These are phyloP conservation scores for Hypoxylon trugodes DNA, from an alignment of 495 filamentous ascomycete genomes.

Conservation along the genomic window DNA sequence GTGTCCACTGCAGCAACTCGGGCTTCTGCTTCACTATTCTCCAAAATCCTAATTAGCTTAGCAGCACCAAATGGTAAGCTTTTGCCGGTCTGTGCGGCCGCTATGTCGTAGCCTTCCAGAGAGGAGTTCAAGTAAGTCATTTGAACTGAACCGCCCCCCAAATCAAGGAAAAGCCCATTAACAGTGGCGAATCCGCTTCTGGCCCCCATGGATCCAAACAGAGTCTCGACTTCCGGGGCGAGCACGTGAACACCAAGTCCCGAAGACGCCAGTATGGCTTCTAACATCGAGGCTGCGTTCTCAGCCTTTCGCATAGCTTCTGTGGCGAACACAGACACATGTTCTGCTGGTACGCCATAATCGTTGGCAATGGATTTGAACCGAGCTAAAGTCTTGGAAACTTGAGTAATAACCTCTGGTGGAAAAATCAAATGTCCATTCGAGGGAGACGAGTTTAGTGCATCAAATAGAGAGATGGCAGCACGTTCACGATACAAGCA, in stretches of 20 bases:
- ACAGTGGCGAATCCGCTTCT: constrained; percentile 72
- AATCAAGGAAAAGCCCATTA: constrained; percentile 80
- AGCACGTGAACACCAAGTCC: constrained; percentile 76
- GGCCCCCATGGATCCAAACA: constrained; percentile 84
- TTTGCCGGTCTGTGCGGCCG: constrained; percentile 57
- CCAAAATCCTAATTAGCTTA: constrained; percentile 71
- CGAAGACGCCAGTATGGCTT: constrained; percentile 65
- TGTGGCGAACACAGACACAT: constrained; percentile 82
- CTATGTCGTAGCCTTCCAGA: constrained; percentile 49
- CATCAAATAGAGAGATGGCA: constrained; percentile 90
- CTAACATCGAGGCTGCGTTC: constrained; percentile 74
- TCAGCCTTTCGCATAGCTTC: constrained; percentile 86
- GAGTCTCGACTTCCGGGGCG: constrained; percentile 80
- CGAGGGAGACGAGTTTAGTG: constrained; percentile 61
- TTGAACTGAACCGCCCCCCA: constrained; percentile 91
- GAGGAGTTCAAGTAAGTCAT: constrained; percentile 81
- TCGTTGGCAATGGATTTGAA: constrained; percentile 79
- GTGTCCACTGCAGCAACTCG: constrained; percentile 60
- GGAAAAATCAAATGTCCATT: constrained; percentile 67
- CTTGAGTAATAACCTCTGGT: constrained; percentile 64
- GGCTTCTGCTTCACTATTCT: constrained; percentile 52
- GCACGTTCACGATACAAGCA: constrained; percentile 81
- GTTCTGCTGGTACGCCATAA: constrained; percentile 67
- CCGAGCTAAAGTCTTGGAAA: constrained; percentile 69
- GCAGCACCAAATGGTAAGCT: constrained; percentile 88